Base-by-base conservation (phyloP, 164 flowering plant genomes). In the Nymphaea colorata region DNA sequence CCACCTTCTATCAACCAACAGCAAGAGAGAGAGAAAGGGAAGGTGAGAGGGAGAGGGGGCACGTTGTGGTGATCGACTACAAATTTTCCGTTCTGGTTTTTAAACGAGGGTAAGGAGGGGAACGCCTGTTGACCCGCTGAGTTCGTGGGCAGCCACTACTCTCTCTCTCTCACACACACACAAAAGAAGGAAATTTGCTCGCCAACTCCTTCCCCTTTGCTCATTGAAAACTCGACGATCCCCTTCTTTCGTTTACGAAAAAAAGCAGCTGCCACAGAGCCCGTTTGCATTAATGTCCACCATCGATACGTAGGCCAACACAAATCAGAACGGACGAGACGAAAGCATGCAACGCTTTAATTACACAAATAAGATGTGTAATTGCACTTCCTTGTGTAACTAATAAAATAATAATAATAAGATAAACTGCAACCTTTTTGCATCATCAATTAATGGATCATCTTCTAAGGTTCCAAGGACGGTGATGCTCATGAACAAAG, bases 11-110 rank as follows among this genome's bases (percentile, higher is more conserved):
- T 55, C 10, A 16, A 55, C 10, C 16, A 10, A 10, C 10, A 55
- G 59, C 10, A 55, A 59, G 67, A 67, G 70, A 64, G 70, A 55
- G 45, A 55, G 70, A 64, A 62, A 57, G 57, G 42, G 57, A 65
- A 53, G 42, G 60, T n/a, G 55, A 8, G 62, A 61, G 63, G 41
- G 47, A 43, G 69, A 63, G 42, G 18, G n/a, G 65, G 66, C 43
- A 53, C 62, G 44, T 43, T 16, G 57, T 25, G 45, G 17, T 17
- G 64, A 14, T 42, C 43, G 61, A 43, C 42, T 18, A 59, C 64
- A 43, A 44, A 42, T 15, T n/a, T 25, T 25, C 36, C 36, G 36
- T 25, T 25, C 36, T 25, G 17, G 61, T 65, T 36, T 12, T 25
- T 25, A 25, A 25, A 25, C 36, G 36, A 66, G 42, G 14, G 43